These are phyloP conservation scores for Rhodomyrtus psidioides DNA, from an alignment of 441 rosid genomes.

Conservation along the genomic window DNA sequence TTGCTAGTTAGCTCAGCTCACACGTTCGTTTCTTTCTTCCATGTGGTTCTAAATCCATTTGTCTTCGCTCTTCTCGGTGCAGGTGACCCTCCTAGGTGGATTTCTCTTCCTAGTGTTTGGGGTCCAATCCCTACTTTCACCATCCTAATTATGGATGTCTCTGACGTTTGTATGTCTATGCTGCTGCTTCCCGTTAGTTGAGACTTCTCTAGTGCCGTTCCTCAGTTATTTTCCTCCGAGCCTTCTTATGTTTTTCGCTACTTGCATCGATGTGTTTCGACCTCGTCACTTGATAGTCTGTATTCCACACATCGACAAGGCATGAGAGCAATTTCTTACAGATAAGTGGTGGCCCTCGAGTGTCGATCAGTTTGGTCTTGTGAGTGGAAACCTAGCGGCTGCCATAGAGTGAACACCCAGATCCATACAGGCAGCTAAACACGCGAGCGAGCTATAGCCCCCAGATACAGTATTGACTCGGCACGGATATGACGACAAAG, in stretches of 20 bases:
- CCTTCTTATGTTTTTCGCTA: neutral
- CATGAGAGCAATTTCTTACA: neutral
- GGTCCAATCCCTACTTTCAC: constrained; percentile 7
- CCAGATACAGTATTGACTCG: constrained; percentile 19
- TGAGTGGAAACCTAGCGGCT: constrained; percentile 7
- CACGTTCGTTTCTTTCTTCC: neutral
- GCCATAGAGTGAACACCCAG: constrained; percentile 1
- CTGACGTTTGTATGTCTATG: neutral
- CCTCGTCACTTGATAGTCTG: neutral
- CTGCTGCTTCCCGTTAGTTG: neutral
- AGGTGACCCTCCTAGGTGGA: constrained; percentile 4
- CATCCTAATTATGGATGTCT: neutral
- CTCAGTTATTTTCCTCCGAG: neutral
- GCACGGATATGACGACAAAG: constrained; percentile 9
- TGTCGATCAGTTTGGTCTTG: neutral
- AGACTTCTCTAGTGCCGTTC: neutral
- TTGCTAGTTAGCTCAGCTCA: neutral
- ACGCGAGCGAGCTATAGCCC: constrained; percentile 16
- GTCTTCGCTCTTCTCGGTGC: neutral
- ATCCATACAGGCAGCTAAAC: neutral
- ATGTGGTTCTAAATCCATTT: neutral
- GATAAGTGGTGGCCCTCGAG: neutral
- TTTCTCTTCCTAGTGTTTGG: constrained; percentile 10
- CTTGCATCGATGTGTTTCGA: neutral
- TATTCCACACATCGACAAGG: neutral